Evolutionary conservation across 2,329 filamentous ascomycete species (phyloP).

Genomic region (Zasmidium angulare): DNA sequence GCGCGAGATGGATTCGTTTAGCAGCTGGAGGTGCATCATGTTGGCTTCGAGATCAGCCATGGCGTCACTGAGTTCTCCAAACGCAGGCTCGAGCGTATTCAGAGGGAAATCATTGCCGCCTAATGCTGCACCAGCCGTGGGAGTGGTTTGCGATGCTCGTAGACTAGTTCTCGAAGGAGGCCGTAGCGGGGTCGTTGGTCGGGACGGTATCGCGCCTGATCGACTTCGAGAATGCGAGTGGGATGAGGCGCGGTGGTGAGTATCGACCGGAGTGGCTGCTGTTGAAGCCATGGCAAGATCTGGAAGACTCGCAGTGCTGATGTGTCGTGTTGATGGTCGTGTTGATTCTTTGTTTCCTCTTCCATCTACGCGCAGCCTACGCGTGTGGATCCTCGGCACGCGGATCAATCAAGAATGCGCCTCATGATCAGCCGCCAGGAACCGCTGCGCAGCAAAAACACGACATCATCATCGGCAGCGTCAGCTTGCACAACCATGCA

Average conservation of each 20-base stretch:
- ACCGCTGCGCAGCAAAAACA: too few species aligned
- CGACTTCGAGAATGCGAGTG: conserved; percentile 48
- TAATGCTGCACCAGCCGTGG: conserved; percentile 29
- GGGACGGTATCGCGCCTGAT: conserved; percentile 54
- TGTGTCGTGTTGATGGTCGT: neutral
- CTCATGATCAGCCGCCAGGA: neutral
- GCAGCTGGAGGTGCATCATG: conserved; percentile 93
- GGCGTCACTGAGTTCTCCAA: conserved; percentile 88
- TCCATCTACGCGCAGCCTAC: neutral
- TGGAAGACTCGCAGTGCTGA: neutral
- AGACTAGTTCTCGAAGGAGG: conserved; percentile 87
- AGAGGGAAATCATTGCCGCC: conserved; percentile 65
- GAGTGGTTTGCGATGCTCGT: conserved; percentile 66
- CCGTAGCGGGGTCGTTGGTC: conserved; percentile 88
- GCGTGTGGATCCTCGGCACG: neutral
- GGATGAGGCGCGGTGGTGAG: conserved; percentile 11
- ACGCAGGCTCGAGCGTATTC: conserved; percentile 80
- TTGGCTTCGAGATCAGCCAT: conserved; percentile 97
- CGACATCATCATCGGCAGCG: too few species aligned
- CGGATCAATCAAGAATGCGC: too few species aligned
- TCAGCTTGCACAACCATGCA: too few species aligned
- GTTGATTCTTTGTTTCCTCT: neutral
- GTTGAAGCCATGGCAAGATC: conserved; percentile 20
- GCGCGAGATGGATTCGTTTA: conserved; percentile 89
- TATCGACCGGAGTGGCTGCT: conserved; percentile 11